Evolutionary conservation across 306 rosid genomes (phyloP), one percentile per base, ranked within the genome.

Genomic region (Carpinus viminea): DNA sequence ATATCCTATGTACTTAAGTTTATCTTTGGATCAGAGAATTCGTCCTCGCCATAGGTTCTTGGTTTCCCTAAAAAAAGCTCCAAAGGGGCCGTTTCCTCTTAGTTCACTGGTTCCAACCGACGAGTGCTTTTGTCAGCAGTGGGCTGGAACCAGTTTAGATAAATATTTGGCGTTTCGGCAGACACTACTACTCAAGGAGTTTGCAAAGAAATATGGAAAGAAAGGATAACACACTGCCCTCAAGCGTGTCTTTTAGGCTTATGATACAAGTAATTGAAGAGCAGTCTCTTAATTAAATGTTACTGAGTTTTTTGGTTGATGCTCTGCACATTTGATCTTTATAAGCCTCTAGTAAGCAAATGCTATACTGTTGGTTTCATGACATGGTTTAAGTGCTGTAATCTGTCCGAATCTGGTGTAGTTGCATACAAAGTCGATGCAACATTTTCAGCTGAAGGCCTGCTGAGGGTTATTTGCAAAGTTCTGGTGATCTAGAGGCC

Each of bases 21-120:
- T 96, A 85, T 93, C 99, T 54, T 86, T 96, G 78, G 97, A 96
- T 74, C 97, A 96, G 87, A 90, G 99, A 89, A 96, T 96, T 61
- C 99, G 99, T 38, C 99, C 99, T 73, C 99, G 99, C 68, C 98
- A 96, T 78, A 87, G 85, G 83, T 96, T 93, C 88, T 83, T 96
- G 82, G 97, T 96, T 85, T 84, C 88, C 20, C 88, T 96, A 45
- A 93, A 96, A 97, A 96, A 93, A 89, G 98, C 92, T 68, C 99
- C 98, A 11, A 90, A 93, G 80, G 99, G 99, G 4, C 99, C 99
- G 4, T 96, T 96, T 85, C 99, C 99, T 48, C 90, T 96, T 28
- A 85, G 94, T 78, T 91, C 97, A 74, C 78, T 96, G 9, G 92
- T 96, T 71, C 99, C 98, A 55, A 96, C 97, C 8, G 99, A 96